Base-by-base conservation (phyloP, 1,284 basidiomycete genomes). In the Naganishia albida region DNA sequence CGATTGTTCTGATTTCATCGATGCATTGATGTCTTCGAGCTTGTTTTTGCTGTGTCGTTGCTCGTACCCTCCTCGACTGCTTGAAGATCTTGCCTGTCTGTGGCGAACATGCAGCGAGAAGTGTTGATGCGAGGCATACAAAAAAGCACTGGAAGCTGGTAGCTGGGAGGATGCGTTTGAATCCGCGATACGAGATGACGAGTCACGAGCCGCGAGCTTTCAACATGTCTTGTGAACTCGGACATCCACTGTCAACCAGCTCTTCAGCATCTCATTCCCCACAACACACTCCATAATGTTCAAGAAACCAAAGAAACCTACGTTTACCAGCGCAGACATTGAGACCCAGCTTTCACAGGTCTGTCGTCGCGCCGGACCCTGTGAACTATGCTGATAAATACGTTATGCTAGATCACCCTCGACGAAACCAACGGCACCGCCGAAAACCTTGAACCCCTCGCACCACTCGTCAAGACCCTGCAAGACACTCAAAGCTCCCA, bases 371-470 rank as follows among this genome's bases (percentile, higher is more conserved):
- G 13, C 26, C 26, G 25, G 16, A 18, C 30, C 50, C 30, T 26
- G 16, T 8, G n/a, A 18, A 50, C 34, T 1, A 16, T 15, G 25
- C 40, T 59, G 12, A 28, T 26, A 40, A 18, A n/a, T 34, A 34
- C 10, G 34, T 8, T 65, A 34, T 44, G 51, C 7, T 63, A 79
- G 76, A 74, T 79, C 66, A 75, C 76, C 39, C 71, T 79, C 26
- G 77, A 79, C 62, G 70, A 75, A 0, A 70, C 73, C 7, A 73
- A 73, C 8, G 71, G 74, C 2, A 70, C 74, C 0, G 68, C 72
- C 2, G 92, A 95, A 80, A 94, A 95, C 77, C 85, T 95, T 48
- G 93, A 95, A 79, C 90, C 93, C 62, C 86, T 95, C 16, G 92
- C 90, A 15, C 91, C 93, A 39, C 87, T 96, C 52, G 91, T 96